Conservation (phyloP, 108 stramenopile genomes). For the Cyclotella atomus region DNA sequence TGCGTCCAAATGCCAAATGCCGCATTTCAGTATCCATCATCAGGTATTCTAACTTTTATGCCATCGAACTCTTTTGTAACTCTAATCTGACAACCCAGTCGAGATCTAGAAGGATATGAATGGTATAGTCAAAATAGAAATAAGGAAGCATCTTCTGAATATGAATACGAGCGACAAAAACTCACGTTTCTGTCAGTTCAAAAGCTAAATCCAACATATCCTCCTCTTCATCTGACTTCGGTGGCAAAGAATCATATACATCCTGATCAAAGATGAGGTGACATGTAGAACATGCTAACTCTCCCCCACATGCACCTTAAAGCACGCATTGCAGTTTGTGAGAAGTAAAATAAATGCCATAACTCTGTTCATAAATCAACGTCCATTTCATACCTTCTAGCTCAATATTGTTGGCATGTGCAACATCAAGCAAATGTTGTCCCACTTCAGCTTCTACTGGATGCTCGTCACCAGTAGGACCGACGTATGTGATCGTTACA, state of each 20-base stretch:
- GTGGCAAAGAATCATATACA: slow-evolving; percentile 85
- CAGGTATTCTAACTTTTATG: slow-evolving; percentile 91
- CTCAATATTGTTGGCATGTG: slow-evolving; percentile 90
- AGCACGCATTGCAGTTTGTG: neutral
- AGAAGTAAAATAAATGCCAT: neutral
- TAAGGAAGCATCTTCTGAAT: neutral
- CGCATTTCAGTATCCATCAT: slow-evolving; percentile 90
- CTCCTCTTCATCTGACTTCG: slow-evolving; percentile 94
- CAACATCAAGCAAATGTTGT: slow-evolving; percentile 76
- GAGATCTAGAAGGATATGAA: slow-evolving; percentile 60
- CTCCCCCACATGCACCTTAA: slow-evolving; percentile 83
- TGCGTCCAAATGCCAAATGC: no score
- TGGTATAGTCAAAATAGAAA: no score
- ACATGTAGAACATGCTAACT: slow-evolving; percentile 90
- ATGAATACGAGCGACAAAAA: slow-evolving; percentile 5
- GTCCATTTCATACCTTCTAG: slow-evolving; percentile 64
- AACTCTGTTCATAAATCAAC: neutral
- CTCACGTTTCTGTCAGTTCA: slow-evolving; percentile 95
- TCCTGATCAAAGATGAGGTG: slow-evolving; percentile 93
- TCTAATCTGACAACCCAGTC: slow-evolving; percentile 96
- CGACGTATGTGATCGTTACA: slow-evolving; percentile 69
- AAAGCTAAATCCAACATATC: slow-evolving; percentile 99
- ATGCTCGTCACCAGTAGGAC: slow-evolving; percentile 69
- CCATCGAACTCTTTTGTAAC: slow-evolving; percentile 91
- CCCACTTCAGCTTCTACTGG: slow-evolving; percentile 77